Conservation (phyloP, 1,139 yeast species). For the Hansenula anomala region DNA sequence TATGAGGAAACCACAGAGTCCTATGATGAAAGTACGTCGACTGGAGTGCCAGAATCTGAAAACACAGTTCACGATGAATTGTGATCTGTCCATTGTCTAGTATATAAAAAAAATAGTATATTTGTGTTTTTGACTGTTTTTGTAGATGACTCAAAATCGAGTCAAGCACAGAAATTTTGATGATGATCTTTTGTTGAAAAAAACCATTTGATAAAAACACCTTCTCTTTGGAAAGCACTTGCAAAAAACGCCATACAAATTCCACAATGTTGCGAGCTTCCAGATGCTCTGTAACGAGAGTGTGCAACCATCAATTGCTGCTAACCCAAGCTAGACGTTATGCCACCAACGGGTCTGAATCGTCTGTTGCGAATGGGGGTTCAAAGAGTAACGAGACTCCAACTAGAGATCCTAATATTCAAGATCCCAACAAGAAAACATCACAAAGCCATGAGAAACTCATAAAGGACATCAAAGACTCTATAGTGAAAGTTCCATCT, state of each 20-base stretch:
- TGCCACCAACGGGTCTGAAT: not conserved
- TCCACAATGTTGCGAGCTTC: not conserved
- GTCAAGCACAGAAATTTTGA: too few species aligned
- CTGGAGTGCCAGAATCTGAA: not conserved
- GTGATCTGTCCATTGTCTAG: too few species aligned
- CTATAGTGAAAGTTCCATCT: constrained; percentile 31
- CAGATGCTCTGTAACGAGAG: not conserved
- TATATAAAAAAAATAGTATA: too few species aligned
- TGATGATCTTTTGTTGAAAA: too few species aligned
- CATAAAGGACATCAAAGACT: constrained; percentile 6
- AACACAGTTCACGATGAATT: constrained; percentile 8
- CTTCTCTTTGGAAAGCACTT: too few species aligned
- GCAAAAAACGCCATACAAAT: too few species aligned
- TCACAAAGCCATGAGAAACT: not conserved
- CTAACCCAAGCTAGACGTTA: not conserved
- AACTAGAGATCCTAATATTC: too few species aligned
- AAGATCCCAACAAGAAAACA: too few species aligned
- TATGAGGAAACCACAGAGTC: not conserved
- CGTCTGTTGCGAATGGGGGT: too few species aligned
- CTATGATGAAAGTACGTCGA: not conserved
- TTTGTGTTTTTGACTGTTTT: too few species aligned
- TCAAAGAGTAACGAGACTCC: too few species aligned
- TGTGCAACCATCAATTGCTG: not conserved
- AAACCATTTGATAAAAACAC: not conserved
- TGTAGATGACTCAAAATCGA: too few species aligned